Conservation (phyloP, 148 eudicot genomes). For the Silene latifolia region DNA sequence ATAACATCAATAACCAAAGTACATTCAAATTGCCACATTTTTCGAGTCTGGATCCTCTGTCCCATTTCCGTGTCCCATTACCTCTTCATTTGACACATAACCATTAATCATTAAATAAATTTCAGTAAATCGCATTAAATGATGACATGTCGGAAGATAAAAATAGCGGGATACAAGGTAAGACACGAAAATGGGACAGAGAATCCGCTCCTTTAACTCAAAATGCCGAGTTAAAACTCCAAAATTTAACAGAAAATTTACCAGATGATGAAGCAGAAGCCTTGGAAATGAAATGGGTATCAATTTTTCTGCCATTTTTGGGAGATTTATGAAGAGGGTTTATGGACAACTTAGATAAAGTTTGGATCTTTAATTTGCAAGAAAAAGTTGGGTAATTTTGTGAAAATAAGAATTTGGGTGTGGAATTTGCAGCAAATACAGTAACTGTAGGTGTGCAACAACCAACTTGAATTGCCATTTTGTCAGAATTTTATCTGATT, state of each 20-base stretch:
- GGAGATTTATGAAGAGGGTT: slow-evolving; percentile 17
- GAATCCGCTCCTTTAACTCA: background rate
- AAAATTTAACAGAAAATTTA: slow-evolving; percentile 19
- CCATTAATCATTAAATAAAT: too few species aligned
- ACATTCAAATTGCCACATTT: too few species aligned
- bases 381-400: background rate
- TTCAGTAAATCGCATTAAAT: too few species aligned
- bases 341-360: slow-evolving; percentile 13
- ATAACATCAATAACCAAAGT: too few species aligned
- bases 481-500: background rate
- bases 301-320: slow-evolving; percentile 24
- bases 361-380: background rate
- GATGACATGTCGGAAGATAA: too few species aligned
- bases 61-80: too few species aligned
- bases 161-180: too few species aligned
- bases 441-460: slow-evolving; percentile 5
- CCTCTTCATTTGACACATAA: too few species aligned
- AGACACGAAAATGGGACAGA: too few species aligned
- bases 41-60: too few species aligned
- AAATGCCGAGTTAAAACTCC: background rate
- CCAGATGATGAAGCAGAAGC: slow-evolving; percentile 68
- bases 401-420: slow-evolving; percentile 4
- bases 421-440: slow-evolving; percentile 3
- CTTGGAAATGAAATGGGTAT: slow-evolving; percentile 35
- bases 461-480: slow-evolving; percentile 21